phyloP scores from a whole-genome alignment of 371 early-diverging fungal genomes.

The Thermomucor indicae-seudaticae region DNA sequence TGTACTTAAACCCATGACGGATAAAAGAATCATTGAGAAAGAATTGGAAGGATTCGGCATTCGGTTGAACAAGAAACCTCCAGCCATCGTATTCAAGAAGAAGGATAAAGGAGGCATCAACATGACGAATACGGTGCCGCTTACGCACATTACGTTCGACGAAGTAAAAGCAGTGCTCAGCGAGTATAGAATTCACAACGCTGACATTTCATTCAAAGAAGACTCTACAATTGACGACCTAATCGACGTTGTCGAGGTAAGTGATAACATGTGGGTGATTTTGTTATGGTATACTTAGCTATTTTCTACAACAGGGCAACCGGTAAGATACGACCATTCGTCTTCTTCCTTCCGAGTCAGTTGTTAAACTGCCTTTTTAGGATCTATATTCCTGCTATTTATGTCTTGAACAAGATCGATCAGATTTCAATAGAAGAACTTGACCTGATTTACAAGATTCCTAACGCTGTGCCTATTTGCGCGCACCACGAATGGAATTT shows the following conservation, averaged over 20 bases:
- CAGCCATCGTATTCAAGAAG: conserved; percentile 93
- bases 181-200: conserved; percentile 94
- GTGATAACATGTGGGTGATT: background rate
- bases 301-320: conserved; percentile 57
- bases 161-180: conserved; percentile 84
- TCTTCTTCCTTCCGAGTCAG: background rate
- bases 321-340: conserved; percentile 34
- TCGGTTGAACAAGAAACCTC: conserved; percentile 94
- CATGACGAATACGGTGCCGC: conserved; percentile 84
- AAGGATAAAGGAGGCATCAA: conserved; percentile 94
- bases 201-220: conserved; percentile 87
- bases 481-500: conserved; percentile 99
- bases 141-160: conserved; percentile 82
- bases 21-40: conserved; percentile 93
- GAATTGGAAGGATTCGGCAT: conserved; percentile 99
- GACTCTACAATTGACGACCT: conserved; percentile 90
- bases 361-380: conserved; percentile 11
- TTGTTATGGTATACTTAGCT: background rate
- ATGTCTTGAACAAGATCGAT: conserved; percentile 97
- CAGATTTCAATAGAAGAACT: conserved; percentile 92
- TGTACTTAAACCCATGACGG: conserved; percentile 91
- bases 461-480: conserved; percentile 96
- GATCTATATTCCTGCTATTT: conserved; percentile 80
- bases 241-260: conserved; percentile 90
- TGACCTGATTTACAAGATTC: conserved; percentile 94